Evolutionary conservation across 75 land plant species (phyloP).

Genomic region (Azolla pinnata): DNA sequence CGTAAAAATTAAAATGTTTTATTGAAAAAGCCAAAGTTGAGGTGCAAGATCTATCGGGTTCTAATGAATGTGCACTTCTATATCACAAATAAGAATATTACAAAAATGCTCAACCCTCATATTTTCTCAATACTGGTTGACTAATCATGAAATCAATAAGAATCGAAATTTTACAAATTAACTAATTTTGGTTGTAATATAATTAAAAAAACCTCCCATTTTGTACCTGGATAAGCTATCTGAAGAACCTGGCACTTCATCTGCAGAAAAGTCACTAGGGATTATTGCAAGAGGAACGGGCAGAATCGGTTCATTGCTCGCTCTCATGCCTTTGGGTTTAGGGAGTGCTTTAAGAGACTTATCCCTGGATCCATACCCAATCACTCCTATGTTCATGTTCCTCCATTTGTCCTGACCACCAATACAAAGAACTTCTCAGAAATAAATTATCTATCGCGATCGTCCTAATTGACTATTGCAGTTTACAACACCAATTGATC

Average conservation of each 20-base stretch:
- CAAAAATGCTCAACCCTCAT: background rate
- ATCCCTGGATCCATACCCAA: constrained; percentile 1
- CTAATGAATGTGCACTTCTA: too few species aligned
- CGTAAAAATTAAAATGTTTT: too few species aligned
- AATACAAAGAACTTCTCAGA: background rate
- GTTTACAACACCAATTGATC: too few species aligned
- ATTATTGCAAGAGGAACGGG: background rate
- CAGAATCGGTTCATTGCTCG: background rate
- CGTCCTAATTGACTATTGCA: too few species aligned
- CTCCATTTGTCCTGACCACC: constrained; percentile 5
- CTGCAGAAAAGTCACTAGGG: background rate
- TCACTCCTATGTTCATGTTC: constrained; percentile 2
- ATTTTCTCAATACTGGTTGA: too few species aligned
- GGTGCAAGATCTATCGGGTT: too few species aligned
- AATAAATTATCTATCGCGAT: too few species aligned
- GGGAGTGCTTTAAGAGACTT: background rate
- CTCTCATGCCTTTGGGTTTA: background rate
- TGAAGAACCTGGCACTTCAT: background rate
- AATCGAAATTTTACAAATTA: background rate
- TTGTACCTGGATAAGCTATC: background rate
- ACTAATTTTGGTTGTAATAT: background rate
- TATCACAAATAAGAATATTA: background rate
- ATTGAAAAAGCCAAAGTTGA: too few species aligned
- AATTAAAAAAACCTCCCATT: too few species aligned
- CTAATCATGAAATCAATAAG: background rate